Evolutionary conservation across 208 protist genomes (phyloP), one percentile per base, ranked within the genome.

Genomic region (Porcisia hertigi): DNA sequence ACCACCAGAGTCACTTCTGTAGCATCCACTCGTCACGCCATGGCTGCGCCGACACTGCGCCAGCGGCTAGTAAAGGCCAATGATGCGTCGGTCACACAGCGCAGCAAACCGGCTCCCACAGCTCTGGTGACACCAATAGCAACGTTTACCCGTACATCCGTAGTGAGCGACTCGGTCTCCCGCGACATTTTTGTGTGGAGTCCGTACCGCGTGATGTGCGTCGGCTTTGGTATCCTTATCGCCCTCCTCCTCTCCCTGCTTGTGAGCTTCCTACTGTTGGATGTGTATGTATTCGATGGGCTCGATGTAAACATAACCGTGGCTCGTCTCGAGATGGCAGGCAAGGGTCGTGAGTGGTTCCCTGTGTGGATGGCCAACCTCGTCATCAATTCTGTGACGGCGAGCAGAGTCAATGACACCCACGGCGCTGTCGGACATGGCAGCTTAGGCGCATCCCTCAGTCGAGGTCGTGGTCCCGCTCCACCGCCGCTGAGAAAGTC

Each of bases 341-440:
- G 78, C 39, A 30, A 54, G 6, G 78, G 72, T 0, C 55, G 58
- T 43, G 73, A 73, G 34, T 66, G 67, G 67, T 76, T 82, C 18
- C 73, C 73, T 36, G 60, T 82, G 53, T 82, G 78, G 78, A 14
- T 78, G 34, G 39, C 64, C n/a, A 67, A 75, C 36, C 57, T 71
- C 30, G 20, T 82, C 20, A 63, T 82, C 12, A n/a, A 70, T 45
- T 39, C 39, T 8, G 4, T 82, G 57, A 82, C 78, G 1, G 59
- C 57, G 1, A 41, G 58, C 7, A 64, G 60, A n/a, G 71, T 18
- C 9, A 49, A 67, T 30, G 71, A n/a, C 36, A 57, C n/a, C 9
- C 18, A 34, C 45, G 45, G 25, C 36, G 30, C 18, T 18, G 20
- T 7, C 67, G 47, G 18, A 34, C 63, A 49, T 47, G 49, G 36